phyloP scores from a whole-genome alignment of 2,329 filamentous ascomycete species.

The Trichoderma guizhouense region DNA sequence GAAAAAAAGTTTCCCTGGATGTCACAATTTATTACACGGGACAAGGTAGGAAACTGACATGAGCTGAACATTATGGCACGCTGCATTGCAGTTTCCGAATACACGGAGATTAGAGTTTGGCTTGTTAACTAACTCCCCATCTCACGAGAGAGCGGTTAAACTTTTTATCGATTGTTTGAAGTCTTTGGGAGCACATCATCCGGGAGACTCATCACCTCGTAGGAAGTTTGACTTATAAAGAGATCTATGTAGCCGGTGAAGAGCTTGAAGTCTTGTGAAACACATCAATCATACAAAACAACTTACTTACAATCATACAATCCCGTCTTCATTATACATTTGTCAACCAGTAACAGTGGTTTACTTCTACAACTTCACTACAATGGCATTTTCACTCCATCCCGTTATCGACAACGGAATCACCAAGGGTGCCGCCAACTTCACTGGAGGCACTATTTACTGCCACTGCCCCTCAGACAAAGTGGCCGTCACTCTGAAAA shows the following conservation, averaged over 20 bases:
- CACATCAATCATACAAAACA: neutral
- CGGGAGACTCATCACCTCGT: neutral
- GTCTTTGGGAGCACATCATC: neutral
- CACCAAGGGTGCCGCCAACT: neutral
- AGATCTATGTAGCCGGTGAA: neutral
- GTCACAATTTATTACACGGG: neutral
- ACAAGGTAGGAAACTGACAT: neutral
- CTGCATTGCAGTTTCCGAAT: neutral
- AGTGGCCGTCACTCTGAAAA: neutral
- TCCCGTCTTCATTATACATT: neutral
- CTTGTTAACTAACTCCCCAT: neutral
- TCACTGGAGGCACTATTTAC: neutral
- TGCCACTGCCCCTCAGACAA: neutral
- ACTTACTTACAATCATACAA: neutral
- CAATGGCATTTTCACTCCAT: neutral
- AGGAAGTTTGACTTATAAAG: neutral
- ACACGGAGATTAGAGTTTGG: neutral
- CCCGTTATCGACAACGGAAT: neutral
- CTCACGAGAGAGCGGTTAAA: neutral
- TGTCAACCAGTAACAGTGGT: neutral
- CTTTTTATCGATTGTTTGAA: neutral
- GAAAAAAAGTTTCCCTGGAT: neutral
- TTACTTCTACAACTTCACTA: neutral
- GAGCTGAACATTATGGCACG: neutral
- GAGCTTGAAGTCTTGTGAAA: neutral